phyloP scores from a whole-genome alignment of 441 rosid species.

The Aquilaria agallochum region DNA sequence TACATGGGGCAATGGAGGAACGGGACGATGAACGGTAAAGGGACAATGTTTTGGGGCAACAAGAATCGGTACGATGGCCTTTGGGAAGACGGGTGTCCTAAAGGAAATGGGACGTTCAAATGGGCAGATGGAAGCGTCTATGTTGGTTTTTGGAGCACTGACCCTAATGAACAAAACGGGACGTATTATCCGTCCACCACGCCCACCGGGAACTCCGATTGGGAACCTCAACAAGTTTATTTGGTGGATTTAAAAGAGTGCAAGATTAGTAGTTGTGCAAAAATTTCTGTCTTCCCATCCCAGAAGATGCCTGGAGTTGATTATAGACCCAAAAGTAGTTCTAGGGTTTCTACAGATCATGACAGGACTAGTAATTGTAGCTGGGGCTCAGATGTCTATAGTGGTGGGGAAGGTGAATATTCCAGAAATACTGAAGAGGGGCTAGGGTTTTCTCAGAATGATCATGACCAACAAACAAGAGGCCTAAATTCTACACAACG shows the following conservation, averaged over 20 bases:
- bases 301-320: slow-evolving; percentile 18
- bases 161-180: slow-evolving; percentile 9
- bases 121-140: slow-evolving; percentile 24
- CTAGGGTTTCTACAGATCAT: slow-evolving; percentile 57
- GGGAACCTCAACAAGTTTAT: too few species aligned
- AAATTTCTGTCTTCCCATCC: slow-evolving; percentile 13
- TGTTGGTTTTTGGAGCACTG: slow-evolving; percentile 22
- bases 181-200: too few species aligned
- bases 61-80: slow-evolving; percentile 38
- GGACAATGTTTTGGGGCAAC: slow-evolving; percentile 37
- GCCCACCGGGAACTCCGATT: too few species aligned
- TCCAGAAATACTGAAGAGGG: slow-evolving; percentile 18
- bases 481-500: slow-evolving; percentile 11
- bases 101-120: slow-evolving; percentile 30
- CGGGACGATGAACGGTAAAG: slow-evolving; percentile 37
- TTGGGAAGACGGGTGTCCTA: slow-evolving; percentile 39
- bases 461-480: slow-evolving; percentile 22
- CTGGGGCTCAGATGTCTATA: slow-evolving; percentile 25
- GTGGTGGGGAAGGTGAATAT: slow-evolving; percentile 25
- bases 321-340: slow-evolving; percentile 49
- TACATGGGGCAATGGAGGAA: slow-evolving; percentile 39
- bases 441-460: slow-evolving; percentile 10
- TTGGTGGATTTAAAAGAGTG: background rate
- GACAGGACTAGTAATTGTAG: slow-evolving; percentile 20
- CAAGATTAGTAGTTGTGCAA: slow-evolving; percentile 5